phyloP scores from a whole-genome alignment of 176 grass and related monocot genomes.

The Phyllostachys edulis region DNA sequence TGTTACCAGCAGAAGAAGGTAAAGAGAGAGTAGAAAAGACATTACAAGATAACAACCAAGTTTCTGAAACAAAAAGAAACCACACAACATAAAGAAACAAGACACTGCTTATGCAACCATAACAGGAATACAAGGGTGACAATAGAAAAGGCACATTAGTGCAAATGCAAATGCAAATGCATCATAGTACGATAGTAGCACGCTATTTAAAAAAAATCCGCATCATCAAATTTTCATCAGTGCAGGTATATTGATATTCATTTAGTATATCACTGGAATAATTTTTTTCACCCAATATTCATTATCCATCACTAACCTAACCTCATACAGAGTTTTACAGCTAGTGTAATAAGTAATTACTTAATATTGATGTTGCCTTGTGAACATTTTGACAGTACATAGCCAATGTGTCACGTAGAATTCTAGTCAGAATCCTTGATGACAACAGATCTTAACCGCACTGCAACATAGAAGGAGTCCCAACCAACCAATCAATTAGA shows the following conservation, averaged over 20 bases:
- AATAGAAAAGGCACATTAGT: neutral
- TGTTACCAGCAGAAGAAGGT: neutral
- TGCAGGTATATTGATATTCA: neutral
- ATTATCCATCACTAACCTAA: neutral
- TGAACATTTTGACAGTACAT: neutral
- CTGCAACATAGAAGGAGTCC: neutral
- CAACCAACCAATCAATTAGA: conserved; percentile 2
- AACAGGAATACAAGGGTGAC: neutral
- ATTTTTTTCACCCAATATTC: neutral
- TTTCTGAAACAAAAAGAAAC: neutral
- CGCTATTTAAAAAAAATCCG: neutral
- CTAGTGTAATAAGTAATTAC: neutral
- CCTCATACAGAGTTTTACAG: neutral
- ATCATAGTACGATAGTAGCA: neutral
- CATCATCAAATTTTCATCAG: neutral
- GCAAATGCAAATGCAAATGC: neutral
- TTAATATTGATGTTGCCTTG: neutral
- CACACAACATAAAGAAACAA: neutral
- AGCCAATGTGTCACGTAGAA: neutral
- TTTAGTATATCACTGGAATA: neutral
- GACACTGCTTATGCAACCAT: neutral
- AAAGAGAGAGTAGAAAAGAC: neutral
- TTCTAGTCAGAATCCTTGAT: neutral
- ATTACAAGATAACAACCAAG: neutral
- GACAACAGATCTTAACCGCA: neutral